A percentile compares a stretch with the other conserved stretches of the same genome.
Evolutionary conservation across 169 alveolate genomes (phyloP).

Genomic region (Sarcocystis neurona): DNA sequence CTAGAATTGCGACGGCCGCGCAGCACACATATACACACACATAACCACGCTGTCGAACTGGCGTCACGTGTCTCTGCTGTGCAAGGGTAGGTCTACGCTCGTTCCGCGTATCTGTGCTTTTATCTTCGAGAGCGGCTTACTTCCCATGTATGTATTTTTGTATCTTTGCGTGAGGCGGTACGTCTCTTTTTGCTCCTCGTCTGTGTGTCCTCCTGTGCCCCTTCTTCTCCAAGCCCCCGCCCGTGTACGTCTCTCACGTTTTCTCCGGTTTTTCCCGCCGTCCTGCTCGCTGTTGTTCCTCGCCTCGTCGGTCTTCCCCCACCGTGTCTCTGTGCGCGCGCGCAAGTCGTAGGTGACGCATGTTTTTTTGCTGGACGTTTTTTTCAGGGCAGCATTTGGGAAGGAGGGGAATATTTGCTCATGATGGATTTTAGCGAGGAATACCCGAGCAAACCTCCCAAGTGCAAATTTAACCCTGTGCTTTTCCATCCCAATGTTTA

Average conservation of each 20-base stretch:
- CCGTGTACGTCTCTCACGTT: not conserved
- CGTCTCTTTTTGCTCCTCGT: not conserved
- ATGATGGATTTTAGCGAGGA: slow-evolving; percentile 98
- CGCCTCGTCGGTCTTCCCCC: not conserved
- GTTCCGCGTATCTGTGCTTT: not conserved
- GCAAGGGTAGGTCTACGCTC: not conserved
- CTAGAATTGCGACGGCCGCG: too few species aligned
- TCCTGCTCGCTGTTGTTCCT: not conserved
- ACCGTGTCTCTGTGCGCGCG: not conserved
- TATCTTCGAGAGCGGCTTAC: not conserved
- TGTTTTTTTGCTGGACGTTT: not conserved
- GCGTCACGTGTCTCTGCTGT: not conserved
- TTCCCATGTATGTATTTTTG: not conserved
- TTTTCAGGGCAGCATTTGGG: slow-evolving; percentile 91
- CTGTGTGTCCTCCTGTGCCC: not conserved
- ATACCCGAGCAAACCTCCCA: slow-evolving; percentile 99
- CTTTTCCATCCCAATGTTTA: slow-evolving; percentile 97
- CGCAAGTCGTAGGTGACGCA: not conserved
- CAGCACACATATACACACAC: not conserved
- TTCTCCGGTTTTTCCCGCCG: not conserved
- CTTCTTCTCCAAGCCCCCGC: not conserved
- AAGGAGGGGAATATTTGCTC: slow-evolving; percentile 96
- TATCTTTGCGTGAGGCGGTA: not conserved
- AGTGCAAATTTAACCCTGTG: slow-evolving; percentile 96
- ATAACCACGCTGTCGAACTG: not conserved